Evolutionary conservation across 768 basidiomycete species (phyloP), one percentile per base, ranked within the genome.

Genomic region (Serendipita sp.): DNA sequence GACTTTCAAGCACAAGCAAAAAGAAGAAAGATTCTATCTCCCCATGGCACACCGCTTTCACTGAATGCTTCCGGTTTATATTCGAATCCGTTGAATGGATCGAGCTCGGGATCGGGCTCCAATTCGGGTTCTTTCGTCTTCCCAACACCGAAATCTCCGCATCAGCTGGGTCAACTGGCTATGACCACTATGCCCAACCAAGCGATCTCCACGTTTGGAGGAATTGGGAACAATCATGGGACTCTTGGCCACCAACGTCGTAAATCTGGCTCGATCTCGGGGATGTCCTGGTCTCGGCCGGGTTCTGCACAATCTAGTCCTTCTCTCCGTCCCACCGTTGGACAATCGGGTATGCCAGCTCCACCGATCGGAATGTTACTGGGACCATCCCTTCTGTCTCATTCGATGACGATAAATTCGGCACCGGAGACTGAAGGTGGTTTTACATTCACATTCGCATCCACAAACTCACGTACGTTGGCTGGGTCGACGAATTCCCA

Each of bases 221-320:
- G n/a, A 5, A 5, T 7, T 48, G 26, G 26, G 9, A 48, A 48
- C 45, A 48, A 5, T n/a, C n/a, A 48, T 28, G 45, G 45, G 17
- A 28, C 26, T 5, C 34, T 50, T 20, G 28, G 28, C 17, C 53
- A 58, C n/a, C 53, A 58, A 31, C 53, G 31, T 33, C 53, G 53
- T 31, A 58, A 58, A 31, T 58, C 53, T n/a, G 53, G 53, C 26
- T 48, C 45, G 5, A 48, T 48, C 17, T 48, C 45, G 7, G 28
- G 45, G 11, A 58, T 58, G 53, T 22, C 53, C 20, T 58, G 53
- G 53, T 58, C 53, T 3, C 20, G 53, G n/a, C 53, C 53, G 11
- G 53, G 53, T 4, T 58, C 53, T 58, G 53, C 53, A 7, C 53
- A 58, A 9, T 58, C 53, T 11, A 58, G 53, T 31, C 53, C 53